A percentile compares a stretch with the other conserved stretches of the same genome.
phyloP scores from a whole-genome alignment of 169 alveolate species.

The Plasmodium inui region DNA sequence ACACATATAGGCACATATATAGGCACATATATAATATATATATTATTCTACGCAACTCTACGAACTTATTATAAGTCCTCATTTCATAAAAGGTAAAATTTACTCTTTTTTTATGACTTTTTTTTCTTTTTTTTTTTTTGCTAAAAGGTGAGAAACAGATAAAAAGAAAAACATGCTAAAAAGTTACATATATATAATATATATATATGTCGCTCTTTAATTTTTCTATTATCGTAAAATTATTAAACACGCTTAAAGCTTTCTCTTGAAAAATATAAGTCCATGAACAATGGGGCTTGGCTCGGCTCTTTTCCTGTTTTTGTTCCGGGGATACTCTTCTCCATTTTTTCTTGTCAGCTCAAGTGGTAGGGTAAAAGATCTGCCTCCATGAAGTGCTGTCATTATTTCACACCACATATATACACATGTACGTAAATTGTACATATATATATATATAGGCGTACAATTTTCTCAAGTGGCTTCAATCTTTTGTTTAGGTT shows the following conservation, averaged over 20 bases:
- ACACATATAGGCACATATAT: not conserved
- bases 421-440: not conserved
- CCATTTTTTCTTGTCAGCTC: not conserved
- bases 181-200: not conserved
- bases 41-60: not conserved
- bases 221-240: not conserved
- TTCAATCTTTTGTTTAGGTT: not conserved
- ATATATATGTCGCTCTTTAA: not conserved
- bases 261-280: not conserved
- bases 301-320: not conserved
- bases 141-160: not conserved
- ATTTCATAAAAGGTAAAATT: not conserved
- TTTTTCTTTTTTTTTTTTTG: not conserved
- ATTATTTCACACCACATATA: not conserved
- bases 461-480: not conserved
- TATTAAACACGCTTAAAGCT: not conserved
- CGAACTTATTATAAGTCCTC: not conserved
- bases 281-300: not conserved
- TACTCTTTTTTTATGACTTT: not conserved
- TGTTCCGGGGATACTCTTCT: not conserved
- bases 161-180: not conserved
- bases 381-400: not conserved
- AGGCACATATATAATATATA: not conserved
- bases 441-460: not conserved
- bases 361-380: not conserved